Evolutionary conservation across 192 early-diverging fungal genomes (phyloP), one percentile per base, ranked within the genome.

Genomic region (Geranomyces variabilis): DNA sequence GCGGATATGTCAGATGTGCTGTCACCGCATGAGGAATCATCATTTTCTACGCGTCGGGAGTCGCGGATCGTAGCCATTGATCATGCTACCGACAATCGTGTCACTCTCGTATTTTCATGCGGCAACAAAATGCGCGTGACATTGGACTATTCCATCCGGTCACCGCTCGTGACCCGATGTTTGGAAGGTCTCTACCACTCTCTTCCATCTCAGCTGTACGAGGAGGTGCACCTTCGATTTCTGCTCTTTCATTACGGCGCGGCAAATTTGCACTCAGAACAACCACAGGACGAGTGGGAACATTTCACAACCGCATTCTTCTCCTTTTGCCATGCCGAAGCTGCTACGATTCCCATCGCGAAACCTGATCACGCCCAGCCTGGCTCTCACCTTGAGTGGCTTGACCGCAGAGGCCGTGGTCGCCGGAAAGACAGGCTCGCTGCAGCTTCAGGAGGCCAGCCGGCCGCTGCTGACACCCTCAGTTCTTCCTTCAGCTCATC

Each of bases 81-180:
- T 19, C 15, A 48, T 31, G 65, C 45, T 22, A 19, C 31, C 8
- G 45, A 69, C 24, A 63, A 58, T 67, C 56, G 73, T 22, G 58
- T 75, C 3, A 63, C 46, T 63, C n/a, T 75, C 13, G 41, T 14
- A 13, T 48, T 75, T 14, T 59, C 66, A 24, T 48, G 41, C 31
- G 73, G 73, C 7, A 14, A 24, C 22, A 6, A n/a, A 46, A 1
- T 47, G 10, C 65, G 66, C 24, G 46, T 43, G 21, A 19, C 46
- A 22, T 34, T 75, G 19, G 45, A 58, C 1, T 45, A n/a, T 30
- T 5, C 10, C 0, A 26, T 47, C 8, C 7, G 31, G 43, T 60
- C 53, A n/a, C 8, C 24, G 14, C 66, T 69, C 10, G 66, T 68
- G 24, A 2, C 21, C 4, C 24, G 26, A 44, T 75, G 65, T 30